A percentile compares a stretch with the other conserved stretches of the same genome.
Conservation (phyloP, 257 asterid genomes). For the Plantago elongata region DNA sequence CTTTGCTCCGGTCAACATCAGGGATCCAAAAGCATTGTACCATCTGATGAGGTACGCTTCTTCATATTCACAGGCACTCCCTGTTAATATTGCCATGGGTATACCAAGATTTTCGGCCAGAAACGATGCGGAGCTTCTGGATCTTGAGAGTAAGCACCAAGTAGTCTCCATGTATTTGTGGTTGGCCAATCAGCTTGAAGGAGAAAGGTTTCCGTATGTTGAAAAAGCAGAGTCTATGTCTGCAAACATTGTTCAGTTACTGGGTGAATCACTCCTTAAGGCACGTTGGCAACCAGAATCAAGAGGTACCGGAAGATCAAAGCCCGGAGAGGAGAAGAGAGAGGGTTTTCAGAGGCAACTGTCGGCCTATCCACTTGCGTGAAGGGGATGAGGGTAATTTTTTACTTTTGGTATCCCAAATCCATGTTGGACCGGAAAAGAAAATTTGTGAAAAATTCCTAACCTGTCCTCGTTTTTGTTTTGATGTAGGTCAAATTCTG, state of each 20-base stretch:
- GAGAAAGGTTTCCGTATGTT: constrained; percentile 64
- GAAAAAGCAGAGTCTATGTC: constrained; percentile 88
- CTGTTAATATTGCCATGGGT: constrained; percentile 90
- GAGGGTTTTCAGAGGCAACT: constrained; percentile 58
- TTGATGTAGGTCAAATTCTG: no score
- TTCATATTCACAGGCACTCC: constrained; percentile 59
- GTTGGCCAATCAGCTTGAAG: constrained; percentile 83
- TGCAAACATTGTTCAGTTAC: constrained; percentile 65
- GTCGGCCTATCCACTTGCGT: constrained; percentile 43
- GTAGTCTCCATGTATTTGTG: constrained; percentile 89
- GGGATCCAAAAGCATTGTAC: constrained; percentile 89
- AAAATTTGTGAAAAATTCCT: no score
- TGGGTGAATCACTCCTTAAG: constrained; percentile 70
- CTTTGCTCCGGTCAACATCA: constrained; percentile 81
- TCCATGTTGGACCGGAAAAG: no score
- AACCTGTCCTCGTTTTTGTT: no score
- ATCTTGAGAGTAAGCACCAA: constrained; percentile 91
- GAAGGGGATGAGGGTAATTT: constrained; percentile 18
- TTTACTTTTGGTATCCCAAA: no score
- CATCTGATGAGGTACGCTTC: constrained; percentile 83
- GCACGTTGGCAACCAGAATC: constrained; percentile 87
- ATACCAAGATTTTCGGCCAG: constrained; percentile 71
- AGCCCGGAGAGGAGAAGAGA: constrained; percentile 40
- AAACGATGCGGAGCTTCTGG: constrained; percentile 87
- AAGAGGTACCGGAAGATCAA: constrained; percentile 45